These are phyloP conservation scores for Aspergillus olivimuriae DNA, from an alignment of 495 filamentous ascomycete species.

Conservation along the genomic window DNA sequence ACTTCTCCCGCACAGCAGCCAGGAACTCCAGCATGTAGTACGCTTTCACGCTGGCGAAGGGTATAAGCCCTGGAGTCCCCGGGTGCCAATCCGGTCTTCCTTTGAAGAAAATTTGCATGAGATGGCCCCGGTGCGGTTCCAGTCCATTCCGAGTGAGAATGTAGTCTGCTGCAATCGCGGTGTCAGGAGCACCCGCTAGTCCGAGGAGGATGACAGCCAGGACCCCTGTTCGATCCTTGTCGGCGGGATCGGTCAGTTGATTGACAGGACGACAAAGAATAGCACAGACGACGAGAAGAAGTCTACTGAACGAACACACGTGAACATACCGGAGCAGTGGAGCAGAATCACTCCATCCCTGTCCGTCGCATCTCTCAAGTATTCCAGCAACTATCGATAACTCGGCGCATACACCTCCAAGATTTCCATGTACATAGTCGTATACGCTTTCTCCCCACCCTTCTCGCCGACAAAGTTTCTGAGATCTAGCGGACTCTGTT, in stretches of 20 bases:
- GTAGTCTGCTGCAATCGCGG: neutral
- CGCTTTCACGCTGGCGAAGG: neutral
- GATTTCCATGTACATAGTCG: neutral
- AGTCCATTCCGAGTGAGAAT: neutral
- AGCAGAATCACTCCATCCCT: neutral
- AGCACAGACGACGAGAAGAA: neutral
- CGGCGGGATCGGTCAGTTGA: no score
- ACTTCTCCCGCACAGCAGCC: neutral
- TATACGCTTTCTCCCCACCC: neutral
- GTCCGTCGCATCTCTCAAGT: neutral
- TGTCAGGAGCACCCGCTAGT: neutral
- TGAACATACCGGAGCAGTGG: neutral
- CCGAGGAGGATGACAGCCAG: neutral
- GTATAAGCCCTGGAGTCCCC: neutral
- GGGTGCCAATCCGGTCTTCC: neutral
- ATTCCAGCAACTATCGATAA: neutral
- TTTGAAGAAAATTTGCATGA: neutral
- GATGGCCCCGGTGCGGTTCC: neutral
- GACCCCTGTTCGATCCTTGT: neutral
- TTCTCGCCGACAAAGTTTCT: neutral
- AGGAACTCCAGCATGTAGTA: neutral
- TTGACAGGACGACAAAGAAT: neutral
- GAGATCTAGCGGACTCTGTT: neutral
- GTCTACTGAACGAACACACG: neutral
- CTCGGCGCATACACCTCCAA: neutral